Base-by-base conservation (phyloP, 306 rosid species). In the Cucurbita pepo region DNA sequence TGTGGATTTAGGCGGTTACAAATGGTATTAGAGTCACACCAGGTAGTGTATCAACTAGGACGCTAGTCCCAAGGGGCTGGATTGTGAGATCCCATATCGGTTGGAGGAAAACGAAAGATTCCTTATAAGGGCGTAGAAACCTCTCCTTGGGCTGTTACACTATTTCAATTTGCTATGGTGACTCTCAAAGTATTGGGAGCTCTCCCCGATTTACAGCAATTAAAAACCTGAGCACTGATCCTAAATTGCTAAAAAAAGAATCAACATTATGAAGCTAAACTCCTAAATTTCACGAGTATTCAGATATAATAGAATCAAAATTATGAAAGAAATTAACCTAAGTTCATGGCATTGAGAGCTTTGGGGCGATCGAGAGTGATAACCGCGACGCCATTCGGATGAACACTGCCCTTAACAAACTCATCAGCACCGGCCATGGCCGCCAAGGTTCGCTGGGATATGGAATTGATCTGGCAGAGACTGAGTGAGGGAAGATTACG, bases 311-410 rank as follows among this genome's bases (percentile, higher is more conserved):
- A 25, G 56, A 55, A 55, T 13, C 3, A 21, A 44, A 44, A 37
- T 8, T 16, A 19, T 1, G 8, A 44, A 62, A 61, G 76, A 76
- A 30, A 6, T 54, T 38, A 77, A 91, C 97, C 99, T 77, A 95
- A 41, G 69, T 83, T 86, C 99, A 95, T 91, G 74, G 97, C 99
- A 81, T 91, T 95, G 82, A 95, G 97, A 79, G 99, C 99, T 91
- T 85, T 88, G 85, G 99, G 83, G 53, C 99, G 99, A 86, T 89
- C 96, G 79, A 95, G 99, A 12, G 99, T 88, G 83, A 95, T 83
- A 22, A 89, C 88, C 4, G 96, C 99, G 74, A 95, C 79, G 69
- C 99, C 99, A 86, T 91, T 95, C 3, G 88, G 84, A 74, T 86
- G 83, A 77, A 95, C 86, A 64, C 59, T 76, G 9, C 89, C 97